These are phyloP conservation scores for Cytospora mali DNA, from an alignment of 2,329 filamentous ascomycete genomes.

Conservation along the genomic window DNA sequence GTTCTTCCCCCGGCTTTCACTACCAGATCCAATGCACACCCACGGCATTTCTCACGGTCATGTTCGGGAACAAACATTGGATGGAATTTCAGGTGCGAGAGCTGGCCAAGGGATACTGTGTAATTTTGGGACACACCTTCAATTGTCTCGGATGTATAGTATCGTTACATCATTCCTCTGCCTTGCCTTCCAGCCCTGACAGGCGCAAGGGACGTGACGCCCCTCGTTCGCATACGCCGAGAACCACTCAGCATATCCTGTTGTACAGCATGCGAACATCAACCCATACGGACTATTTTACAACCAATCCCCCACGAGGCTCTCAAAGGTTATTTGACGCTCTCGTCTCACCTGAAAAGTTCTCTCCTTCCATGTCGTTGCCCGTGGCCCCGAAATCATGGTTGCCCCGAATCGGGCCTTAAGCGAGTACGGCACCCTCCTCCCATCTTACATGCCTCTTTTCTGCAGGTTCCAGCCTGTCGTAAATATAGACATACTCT, in stretches of 20 bases:
- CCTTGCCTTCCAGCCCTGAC: conserved; percentile 3
- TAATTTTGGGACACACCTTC: neutral
- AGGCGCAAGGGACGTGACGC: neutral
- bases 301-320: neutral
- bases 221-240: neutral
- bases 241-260: neutral
- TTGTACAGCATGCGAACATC: neutral
- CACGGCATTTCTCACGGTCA: neutral
- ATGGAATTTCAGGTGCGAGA: neutral
- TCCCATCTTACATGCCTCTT: neutral
- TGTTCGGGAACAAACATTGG: neutral
- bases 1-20: neutral
- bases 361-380: neutral
- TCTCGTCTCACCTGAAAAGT: neutral
- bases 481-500: neutral
- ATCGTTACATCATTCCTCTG: neutral
- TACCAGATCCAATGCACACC: neutral
- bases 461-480: too few relatives aligned
- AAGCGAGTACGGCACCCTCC: neutral
- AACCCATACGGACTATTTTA: neutral
- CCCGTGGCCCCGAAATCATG: neutral
- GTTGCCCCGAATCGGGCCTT: neutral
- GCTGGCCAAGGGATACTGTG: neutral
- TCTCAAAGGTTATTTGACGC: neutral
- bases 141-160: neutral